Evolutionary conservation across 2,329 filamentous ascomycete genomes (phyloP).

Genomic region (Aspergillus nomiae): DNA sequence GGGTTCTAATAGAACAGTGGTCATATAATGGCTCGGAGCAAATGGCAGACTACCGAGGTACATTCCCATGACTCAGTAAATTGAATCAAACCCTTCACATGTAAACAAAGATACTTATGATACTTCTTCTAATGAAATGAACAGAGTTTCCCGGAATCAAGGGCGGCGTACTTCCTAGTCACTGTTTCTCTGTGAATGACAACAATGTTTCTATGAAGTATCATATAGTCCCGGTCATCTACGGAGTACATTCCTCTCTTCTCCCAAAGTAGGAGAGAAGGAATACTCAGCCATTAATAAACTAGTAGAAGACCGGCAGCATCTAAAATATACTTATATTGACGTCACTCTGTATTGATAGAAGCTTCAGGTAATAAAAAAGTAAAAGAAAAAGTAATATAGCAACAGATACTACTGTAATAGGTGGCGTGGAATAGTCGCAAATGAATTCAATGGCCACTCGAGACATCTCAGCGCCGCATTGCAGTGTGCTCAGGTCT

Average conservation of each 20-base stretch:
- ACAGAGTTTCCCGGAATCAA: not conserved
- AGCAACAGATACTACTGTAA: not conserved
- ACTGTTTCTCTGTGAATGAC: not conserved
- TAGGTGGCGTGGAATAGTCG: not conserved
- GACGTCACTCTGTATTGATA: not conserved
- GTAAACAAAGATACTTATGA: not conserved
- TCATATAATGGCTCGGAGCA: not conserved
- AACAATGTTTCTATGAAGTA: not conserved
- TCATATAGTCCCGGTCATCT: not conserved
- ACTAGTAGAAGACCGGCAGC: not conserved
- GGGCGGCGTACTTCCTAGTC: not conserved
- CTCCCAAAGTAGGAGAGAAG: not conserved
- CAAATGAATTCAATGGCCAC: not conserved
- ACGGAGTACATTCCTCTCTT: not conserved
- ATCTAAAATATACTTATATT: not conserved
- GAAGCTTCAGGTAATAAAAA: not conserved
- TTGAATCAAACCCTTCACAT: not conserved
- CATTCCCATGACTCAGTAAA: not conserved
- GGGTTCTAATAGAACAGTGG: not conserved
- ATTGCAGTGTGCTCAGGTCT: not conserved
- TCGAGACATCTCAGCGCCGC: not conserved
- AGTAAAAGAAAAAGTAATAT: not conserved
- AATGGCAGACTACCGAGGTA: not conserved
- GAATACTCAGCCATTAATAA: not conserved
- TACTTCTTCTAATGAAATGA: not conserved